Conservation (phyloP, 257 asterid genomes). For the Catharanthus roseus region DNA sequence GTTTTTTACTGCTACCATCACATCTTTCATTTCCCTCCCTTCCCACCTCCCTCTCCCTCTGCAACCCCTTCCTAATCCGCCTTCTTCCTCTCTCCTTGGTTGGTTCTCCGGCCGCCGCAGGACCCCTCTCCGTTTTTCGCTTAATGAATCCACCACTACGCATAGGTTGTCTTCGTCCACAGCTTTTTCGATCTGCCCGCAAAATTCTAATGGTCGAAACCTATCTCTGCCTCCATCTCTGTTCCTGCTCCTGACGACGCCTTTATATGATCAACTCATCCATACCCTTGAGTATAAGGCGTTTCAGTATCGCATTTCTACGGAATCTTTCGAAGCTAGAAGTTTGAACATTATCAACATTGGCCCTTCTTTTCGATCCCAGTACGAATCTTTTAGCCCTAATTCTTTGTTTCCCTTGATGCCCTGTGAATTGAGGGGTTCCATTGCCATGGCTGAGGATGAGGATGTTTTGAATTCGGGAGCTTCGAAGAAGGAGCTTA, state of each 20-base stretch:
- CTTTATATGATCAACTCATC: constrained; percentile 63
- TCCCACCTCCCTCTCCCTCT: constrained; percentile 54
- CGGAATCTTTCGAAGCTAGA: constrained; percentile 50
- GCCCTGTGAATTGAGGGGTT: constrained; percentile 42
- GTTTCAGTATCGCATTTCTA: constrained; percentile 37
- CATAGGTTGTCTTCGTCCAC: constrained; percentile 39
- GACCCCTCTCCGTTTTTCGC: constrained; percentile 41
- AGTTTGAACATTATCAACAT: constrained; percentile 57
- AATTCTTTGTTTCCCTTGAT: constrained; percentile 57
- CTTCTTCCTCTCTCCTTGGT: constrained; percentile 33
- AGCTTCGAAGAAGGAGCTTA: constrained; percentile 25
- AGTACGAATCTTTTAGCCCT: constrained; percentile 69
- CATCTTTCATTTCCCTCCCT: constrained; percentile 61
- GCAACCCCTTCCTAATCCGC: constrained; percentile 11
- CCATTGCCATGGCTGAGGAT: constrained; percentile 64
- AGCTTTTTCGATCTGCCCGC: constrained; percentile 37
- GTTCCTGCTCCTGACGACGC: constrained; percentile 74
- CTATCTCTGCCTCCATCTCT: constrained; percentile 58
- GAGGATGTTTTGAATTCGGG: constrained; percentile 29
- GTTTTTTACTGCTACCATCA: constrained; percentile 35
- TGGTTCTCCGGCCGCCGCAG: constrained; percentile 51
- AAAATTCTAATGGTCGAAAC: constrained; percentile 27
- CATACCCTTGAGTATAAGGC: constrained; percentile 87
- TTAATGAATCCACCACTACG: constrained; percentile 41
- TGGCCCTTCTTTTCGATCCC: constrained; percentile 77